Evolutionary conservation across 2,329 filamentous ascomycete genomes (phyloP).

Genomic region (Periglandula ipomoeae): DNA sequence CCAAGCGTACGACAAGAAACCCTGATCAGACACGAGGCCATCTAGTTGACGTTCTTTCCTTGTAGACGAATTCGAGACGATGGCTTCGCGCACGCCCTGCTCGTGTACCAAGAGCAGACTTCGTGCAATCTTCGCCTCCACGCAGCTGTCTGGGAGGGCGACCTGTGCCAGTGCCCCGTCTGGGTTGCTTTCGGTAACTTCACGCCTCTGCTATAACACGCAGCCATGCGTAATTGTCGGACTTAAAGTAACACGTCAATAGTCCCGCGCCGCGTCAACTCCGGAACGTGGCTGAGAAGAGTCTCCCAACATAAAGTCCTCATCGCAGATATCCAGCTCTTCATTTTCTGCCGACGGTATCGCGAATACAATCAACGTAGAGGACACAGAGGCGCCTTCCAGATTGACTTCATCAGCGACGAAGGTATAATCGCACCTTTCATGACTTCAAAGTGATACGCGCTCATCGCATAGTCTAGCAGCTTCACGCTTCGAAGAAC

Average conservation of each 20-base stretch:
- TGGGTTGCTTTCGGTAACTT: conserved; percentile 55
- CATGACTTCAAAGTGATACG: neutral
- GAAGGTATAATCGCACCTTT: conserved; percentile 21
- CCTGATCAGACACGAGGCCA: too few species aligned
- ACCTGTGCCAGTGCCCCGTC: conserved; percentile 44
- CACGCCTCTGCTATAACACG: too few species aligned
- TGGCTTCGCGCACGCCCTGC: conserved; percentile 41
- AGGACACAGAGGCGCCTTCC: conserved; percentile 37
- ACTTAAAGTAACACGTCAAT: neutral
- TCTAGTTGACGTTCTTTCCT: too few species aligned
- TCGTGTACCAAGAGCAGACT: conserved; percentile 41
- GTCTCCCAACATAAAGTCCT: conserved; percentile 37
- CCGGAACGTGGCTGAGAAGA: conserved; percentile 38
- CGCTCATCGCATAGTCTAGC: conserved; percentile 14
- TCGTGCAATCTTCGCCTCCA: conserved; percentile 45
- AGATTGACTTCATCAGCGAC: conserved; percentile 39
- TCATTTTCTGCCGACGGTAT: conserved; percentile 51
- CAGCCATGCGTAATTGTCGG: too few species aligned
- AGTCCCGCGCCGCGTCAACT: conserved; percentile 45
- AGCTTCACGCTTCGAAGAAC: conserved; percentile 29
- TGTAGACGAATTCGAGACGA: conserved; percentile 48
- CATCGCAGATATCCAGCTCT: conserved; percentile 45
- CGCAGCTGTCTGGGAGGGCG: conserved; percentile 45
- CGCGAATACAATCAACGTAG: conserved; percentile 42
- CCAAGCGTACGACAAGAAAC: conserved; percentile 47